Evolutionary conservation across 192 early-diverging fungal genomes (phyloP), one percentile per base, ranked within the genome.

Genomic region (Chytriomyces hyalinus): DNA sequence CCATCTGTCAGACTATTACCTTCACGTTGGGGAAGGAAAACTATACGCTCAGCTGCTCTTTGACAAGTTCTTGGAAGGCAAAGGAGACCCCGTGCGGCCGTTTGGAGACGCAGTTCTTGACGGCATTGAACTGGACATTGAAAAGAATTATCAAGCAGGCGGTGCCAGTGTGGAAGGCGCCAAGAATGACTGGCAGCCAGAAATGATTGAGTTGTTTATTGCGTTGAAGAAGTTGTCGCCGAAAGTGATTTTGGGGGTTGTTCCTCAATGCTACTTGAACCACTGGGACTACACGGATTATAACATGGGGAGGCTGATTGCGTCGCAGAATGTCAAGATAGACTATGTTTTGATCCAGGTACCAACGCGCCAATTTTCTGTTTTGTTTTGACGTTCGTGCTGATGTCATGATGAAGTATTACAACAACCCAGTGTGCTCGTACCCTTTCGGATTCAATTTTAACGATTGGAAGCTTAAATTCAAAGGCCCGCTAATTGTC

Each of bases 401-500:
- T 36, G 36, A 36, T 36, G 4, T 36, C 36, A 2, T 36, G 36
- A 36, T 0, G 36, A 3, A 36, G 36, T 70, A 48, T 43, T 70
- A 70, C 68, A 70, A 70, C 26, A 75, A 73, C 20, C 71, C 71
- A 26, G 44, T 17, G 4, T 70, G 68, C 68, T 53, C 49, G 17
- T 70, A 70, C 50, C 68, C 68, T 2, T 70, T 70, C 51, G 68
- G 50, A 4, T 70, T 70, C 49, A 70, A 70, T 50, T 70, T 53
- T 51, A 28, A 57, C 36, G 49, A 20, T 6, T 70, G 68, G 68
- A 70, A 70, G 51, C 8, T 10, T 15, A 22, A 44, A 9, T 70
- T 53, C 50, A 49, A 43, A 3, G 49, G 68, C 15, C 45, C 68
- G 3, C 49, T 70, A 0, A 26, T 70, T n/a, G 68, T 70, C n/a